A percentile compares a stretch with the other conserved stretches of the same genome.
phyloP scores from a whole-genome alignment of 257 asterid genomes.

The Asclepias syriaca region DNA sequence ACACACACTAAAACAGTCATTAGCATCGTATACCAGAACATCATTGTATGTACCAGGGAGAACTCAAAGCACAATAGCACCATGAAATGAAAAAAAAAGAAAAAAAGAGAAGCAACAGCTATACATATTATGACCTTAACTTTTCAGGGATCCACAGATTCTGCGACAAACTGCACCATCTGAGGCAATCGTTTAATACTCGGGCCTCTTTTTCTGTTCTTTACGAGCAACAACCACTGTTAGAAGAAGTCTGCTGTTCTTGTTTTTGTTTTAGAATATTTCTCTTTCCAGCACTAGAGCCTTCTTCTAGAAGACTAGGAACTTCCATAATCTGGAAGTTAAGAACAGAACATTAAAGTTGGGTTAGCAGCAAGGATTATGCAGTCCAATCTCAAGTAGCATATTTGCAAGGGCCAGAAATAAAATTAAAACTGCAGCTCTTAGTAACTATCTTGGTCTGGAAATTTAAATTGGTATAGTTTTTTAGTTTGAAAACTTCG shows the following conservation, averaged over 20 bases:
- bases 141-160: slow-evolving; percentile 3
- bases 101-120: slow-evolving; percentile 7
- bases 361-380: neutral
- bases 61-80: slow-evolving; percentile 23
- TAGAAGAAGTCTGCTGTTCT: slow-evolving; percentile 48
- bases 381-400: slow-evolving; percentile 1
- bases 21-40: slow-evolving; percentile 16
- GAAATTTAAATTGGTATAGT: too few relatives aligned
- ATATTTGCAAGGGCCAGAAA: neutral
- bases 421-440: neutral
- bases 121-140: slow-evolving; percentile 3
- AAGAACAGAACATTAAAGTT: neutral
- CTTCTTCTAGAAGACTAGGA: slow-evolving; percentile 85
- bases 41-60: slow-evolving; percentile 19
- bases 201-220: slow-evolving; percentile 9
- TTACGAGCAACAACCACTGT: slow-evolving; percentile 65
- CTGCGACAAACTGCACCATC: neutral
- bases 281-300: slow-evolving; percentile 62
- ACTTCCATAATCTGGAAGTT: slow-evolving; percentile 79
- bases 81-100: slow-evolving; percentile 5
- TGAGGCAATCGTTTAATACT: slow-evolving; percentile 1
- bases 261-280: slow-evolving; percentile 75
- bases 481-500: too few relatives aligned
- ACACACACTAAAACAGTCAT: slow-evolving; percentile 28
- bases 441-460: neutral